Percentiles rank a stretch among this genome's conserved stretches.
These are phyloP conservation scores for Prunus dulcis DNA, from an alignment of 306 rosid species.

Conservation along the genomic window DNA sequence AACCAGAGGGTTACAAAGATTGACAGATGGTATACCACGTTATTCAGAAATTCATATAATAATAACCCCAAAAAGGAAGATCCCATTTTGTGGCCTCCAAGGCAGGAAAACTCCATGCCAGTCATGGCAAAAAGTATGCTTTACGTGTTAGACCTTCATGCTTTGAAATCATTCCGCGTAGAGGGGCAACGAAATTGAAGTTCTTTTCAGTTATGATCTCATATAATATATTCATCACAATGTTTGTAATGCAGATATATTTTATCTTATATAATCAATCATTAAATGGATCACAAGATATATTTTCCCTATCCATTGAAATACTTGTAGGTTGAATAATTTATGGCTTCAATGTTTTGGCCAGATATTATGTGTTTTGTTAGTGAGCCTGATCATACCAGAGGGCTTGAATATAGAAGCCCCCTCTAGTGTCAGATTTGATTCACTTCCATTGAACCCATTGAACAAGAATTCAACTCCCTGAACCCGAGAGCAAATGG, in stretches of 20 bases:
- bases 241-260: background rate
- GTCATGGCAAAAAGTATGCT: background rate
- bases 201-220: background rate
- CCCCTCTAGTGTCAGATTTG: conserved; percentile 16
- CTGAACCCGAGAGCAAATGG: conserved; percentile 14
- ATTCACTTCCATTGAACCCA: conserved; percentile 41
- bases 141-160: background rate
- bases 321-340: background rate
- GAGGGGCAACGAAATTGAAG: background rate
- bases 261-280: background rate
- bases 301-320: background rate
- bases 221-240: background rate
- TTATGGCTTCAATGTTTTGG: background rate
- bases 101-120: conserved; percentile 22
- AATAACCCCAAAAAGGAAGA: conserved; percentile 9
- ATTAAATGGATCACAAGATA: background rate
- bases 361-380: conserved; percentile 20
- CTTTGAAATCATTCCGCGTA: background rate
- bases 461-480: conserved; percentile 25
- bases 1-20: background rate
- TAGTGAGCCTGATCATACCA: conserved; percentile 50
- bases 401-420: conserved; percentile 29
- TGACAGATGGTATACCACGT: background rate
- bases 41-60: background rate
- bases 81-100: conserved; percentile 23